Evolutionary conservation across 768 basidiomycete genomes (phyloP), one percentile per base, ranked within the genome.

Genomic region (Tylopilus sp.): DNA sequence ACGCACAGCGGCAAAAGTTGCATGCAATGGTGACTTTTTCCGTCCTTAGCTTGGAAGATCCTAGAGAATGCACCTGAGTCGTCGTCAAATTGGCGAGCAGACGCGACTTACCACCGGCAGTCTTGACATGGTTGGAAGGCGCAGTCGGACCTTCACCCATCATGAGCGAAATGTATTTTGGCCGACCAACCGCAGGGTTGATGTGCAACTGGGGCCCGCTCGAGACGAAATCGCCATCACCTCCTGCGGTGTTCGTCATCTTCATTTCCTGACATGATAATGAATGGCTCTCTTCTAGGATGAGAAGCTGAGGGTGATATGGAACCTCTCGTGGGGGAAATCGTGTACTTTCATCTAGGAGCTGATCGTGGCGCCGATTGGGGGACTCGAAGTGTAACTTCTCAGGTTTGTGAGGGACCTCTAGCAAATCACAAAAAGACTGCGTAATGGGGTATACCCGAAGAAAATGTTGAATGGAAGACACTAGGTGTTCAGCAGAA

Each of bases 1-100:
- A 78, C 88, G 72, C 68, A 91, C 90, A 91, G 55, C 90, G 85
- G 73, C 90, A 92, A 68, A 92, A 92, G 69, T 92, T 91, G 74
- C 90, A 92, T 35, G 90, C 90, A 40, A 91, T 88, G 20, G 86
- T 89, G 48, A 91, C 91, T 71, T 92, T 91, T 75, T 90, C 90
- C 48, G 84, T 80, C 51, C 87, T 79, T 58, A 80, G 80, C 58
- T 85, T 85, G 55, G 76, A 75, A 30, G 81, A 79, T 65, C 77
- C 83, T 82, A 58, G 48, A 52, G 35, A 50, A 53, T 13, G 43
- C 31, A 61, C 30, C 58, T 52, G 56, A 57, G 57, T 50, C 33
- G 44, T 51, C 42, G 43, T 47, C 52, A 30, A 40, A 33, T n/a
- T 28, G 56, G 25, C 47, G 39, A 31, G 40, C n/a, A 52, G 43